phyloP scores from a whole-genome alignment of 23 red algal species.

The Chondrus crispus region DNA sequence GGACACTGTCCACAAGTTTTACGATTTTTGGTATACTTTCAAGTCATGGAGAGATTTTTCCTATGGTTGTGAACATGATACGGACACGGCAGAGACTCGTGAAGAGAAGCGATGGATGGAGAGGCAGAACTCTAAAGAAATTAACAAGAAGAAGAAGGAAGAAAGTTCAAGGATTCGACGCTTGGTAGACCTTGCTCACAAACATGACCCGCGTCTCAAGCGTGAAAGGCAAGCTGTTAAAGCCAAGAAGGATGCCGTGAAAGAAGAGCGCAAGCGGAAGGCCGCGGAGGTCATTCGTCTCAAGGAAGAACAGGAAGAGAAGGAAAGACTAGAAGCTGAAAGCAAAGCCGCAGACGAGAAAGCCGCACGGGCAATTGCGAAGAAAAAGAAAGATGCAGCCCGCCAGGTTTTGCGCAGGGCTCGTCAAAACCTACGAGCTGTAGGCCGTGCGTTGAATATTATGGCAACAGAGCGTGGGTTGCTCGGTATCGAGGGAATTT shows the following conservation, averaged over 20 bases:
- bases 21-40: conserved; percentile 84
- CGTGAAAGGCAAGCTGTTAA: conserved; percentile 27
- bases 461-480: conserved; percentile 22
- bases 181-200: conserved; percentile 75
- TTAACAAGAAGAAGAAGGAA: conserved; percentile 53
- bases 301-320: conserved; percentile 40
- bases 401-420: conserved; percentile 52
- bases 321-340: conserved; percentile 31
- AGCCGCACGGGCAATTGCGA: conserved; percentile 11
- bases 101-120: conserved; percentile 92
- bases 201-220: conserved; percentile 59
- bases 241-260: conserved; percentile 56
- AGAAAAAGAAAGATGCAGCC: conserved; percentile 42
- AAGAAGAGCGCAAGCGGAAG: conserved; percentile 41
- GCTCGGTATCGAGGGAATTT: conserved; percentile 34
- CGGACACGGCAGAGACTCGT: conserved; percentile 75
- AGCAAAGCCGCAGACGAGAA: conserved; percentile 57
- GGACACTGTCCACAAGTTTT: conserved; percentile 71
- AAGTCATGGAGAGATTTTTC: conserved; percentile 87
- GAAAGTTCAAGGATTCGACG: conserved; percentile 67
- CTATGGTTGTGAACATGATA: conserved; percentile 69
- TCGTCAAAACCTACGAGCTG: conserved; percentile 44
- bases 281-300: conserved; percentile 35
- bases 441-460: conserved; percentile 3
- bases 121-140: conserved; percentile 67